A percentile compares a stretch with the other conserved stretches of the same genome.
These are phyloP conservation scores for Oidiodendron maius DNA, from an alignment of 495 filamentous ascomycete genomes.

Conservation along the genomic window DNA sequence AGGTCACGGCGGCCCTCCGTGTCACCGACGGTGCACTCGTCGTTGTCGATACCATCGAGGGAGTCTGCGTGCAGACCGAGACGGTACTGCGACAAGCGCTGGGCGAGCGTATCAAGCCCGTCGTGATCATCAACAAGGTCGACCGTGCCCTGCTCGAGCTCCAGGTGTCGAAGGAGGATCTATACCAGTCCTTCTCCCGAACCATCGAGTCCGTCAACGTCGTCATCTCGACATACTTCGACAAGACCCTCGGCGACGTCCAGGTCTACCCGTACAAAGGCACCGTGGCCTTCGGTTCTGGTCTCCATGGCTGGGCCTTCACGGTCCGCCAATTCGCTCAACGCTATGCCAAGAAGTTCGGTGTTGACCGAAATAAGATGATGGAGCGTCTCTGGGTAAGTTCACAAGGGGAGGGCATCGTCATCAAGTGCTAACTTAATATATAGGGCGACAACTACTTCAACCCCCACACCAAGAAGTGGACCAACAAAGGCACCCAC, in stretches of 20 bases:
- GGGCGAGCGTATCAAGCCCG: constrained; percentile 99
- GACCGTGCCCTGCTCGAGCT: constrained; percentile 98
- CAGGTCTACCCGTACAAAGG: constrained; percentile 96
- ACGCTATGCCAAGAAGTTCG: constrained; percentile 98
- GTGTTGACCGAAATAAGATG: constrained; percentile 99
- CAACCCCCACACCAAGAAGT: constrained; percentile 99
- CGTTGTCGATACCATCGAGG: constrained; percentile 98
- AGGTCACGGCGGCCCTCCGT: constrained; percentile 98
- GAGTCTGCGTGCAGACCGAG: constrained; percentile 99
- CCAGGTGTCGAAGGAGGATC: constrained; percentile 95
- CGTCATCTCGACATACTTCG: constrained; percentile 97
- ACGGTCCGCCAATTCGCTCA: constrained; percentile 96
- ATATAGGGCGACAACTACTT: constrained; percentile 91
- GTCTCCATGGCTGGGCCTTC: constrained; percentile 99
- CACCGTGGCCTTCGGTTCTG: constrained; percentile 98
- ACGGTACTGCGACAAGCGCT: constrained; percentile 98
- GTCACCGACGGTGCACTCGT: constrained; percentile 99
- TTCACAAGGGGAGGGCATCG: constrained; percentile 1
- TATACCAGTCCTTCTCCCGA: constrained; percentile 99
- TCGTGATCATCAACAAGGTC: constrained; percentile 99
- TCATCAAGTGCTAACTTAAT: constrained; percentile 30
- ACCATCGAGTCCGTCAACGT: constrained; percentile 99
- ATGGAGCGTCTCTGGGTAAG: constrained; percentile 98
- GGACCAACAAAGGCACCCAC: constrained; percentile 75
- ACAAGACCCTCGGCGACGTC: constrained; percentile 94